These are phyloP conservation scores for Penicillium sp. DNA, from an alignment of 2,329 filamentous ascomycete species.

Conservation along the genomic window DNA sequence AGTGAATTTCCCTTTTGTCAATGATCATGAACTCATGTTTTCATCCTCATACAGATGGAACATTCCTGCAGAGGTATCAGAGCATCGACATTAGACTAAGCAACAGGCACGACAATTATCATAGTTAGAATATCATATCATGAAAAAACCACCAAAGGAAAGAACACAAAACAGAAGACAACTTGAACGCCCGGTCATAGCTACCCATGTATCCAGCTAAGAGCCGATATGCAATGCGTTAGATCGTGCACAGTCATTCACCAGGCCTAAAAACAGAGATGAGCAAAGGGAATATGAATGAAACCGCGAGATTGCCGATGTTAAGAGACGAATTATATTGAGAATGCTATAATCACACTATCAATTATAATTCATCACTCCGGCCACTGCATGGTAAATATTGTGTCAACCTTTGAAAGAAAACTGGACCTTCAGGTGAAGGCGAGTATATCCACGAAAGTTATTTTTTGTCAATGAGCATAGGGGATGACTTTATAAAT, in stretches of 20 bases:
- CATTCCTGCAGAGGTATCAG: too few relatives aligned
- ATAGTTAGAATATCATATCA: not conserved
- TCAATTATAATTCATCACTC: not conserved
- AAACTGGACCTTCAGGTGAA: not conserved
- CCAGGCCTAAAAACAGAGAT: not conserved
- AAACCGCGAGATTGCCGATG: constrained; percentile 5
- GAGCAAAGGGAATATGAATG: not conserved
- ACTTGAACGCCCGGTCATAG: constrained; percentile 12
- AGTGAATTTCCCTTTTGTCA: too few relatives aligned
- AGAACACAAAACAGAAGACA: not conserved
- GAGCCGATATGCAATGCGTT: constrained; percentile 7
- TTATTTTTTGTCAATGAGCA: not conserved
- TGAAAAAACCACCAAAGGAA: not conserved
- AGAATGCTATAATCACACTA: not conserved
- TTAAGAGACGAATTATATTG: not conserved
- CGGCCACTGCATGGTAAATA: not conserved
- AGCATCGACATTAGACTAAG: too few relatives aligned
- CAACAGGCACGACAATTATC: too few relatives aligned
- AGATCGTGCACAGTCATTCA: not conserved
- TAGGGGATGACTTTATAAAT: not conserved
- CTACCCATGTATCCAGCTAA: constrained; percentile 17
- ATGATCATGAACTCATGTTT: too few relatives aligned
- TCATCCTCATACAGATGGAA: too few relatives aligned
- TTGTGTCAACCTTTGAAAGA: not conserved
- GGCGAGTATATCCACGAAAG: not conserved